Percentiles rank a stretch among this genome's conserved stretches.
These are phyloP conservation scores for Saccharomyces hybrid DNA, from an alignment of 1,139 yeast species.

Conservation along the genomic window DNA sequence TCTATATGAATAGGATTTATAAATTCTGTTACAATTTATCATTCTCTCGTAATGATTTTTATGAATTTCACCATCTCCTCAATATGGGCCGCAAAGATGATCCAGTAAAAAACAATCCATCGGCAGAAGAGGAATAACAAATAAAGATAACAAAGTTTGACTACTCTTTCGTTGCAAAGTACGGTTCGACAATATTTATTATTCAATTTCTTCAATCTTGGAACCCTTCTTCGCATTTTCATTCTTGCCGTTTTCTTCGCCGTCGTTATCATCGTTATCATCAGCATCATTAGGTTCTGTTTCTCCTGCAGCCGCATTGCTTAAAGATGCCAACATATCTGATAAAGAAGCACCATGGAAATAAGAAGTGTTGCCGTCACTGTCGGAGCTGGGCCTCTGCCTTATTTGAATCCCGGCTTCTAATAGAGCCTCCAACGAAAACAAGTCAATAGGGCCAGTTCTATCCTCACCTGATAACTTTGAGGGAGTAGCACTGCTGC, in stretches of 20 bases:
- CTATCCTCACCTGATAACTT: background rate
- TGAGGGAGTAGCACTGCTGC: background rate
- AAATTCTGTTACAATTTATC: background rate
- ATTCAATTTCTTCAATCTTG: constrained; percentile 19
- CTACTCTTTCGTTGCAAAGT: background rate
- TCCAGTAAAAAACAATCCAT: background rate
- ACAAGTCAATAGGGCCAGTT: constrained; percentile 18
- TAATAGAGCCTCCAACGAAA: constrained; percentile 28
- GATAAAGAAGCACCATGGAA: constrained; percentile 30
- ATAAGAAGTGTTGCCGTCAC: constrained; percentile 9
- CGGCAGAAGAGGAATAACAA: constrained; percentile 5
- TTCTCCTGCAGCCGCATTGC: constrained; percentile 33
- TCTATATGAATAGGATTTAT: background rate
- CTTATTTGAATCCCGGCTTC: constrained; percentile 29
- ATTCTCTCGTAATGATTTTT: background rate
- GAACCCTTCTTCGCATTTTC: constrained; percentile 19
- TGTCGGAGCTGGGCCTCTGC: constrained; percentile 15
- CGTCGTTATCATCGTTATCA: constrained; percentile 30
- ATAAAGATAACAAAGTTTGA: constrained; percentile 1
- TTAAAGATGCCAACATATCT: constrained; percentile 31
- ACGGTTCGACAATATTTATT: constrained; percentile 5
- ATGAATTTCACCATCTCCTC: background rate
- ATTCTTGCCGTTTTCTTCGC: constrained; percentile 27
- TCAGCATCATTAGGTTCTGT: constrained; percentile 26
- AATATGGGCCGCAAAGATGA: background rate